phyloP scores from a whole-genome alignment of 2,329 filamentous ascomycete genomes.

The Periconia macrospinosa region DNA sequence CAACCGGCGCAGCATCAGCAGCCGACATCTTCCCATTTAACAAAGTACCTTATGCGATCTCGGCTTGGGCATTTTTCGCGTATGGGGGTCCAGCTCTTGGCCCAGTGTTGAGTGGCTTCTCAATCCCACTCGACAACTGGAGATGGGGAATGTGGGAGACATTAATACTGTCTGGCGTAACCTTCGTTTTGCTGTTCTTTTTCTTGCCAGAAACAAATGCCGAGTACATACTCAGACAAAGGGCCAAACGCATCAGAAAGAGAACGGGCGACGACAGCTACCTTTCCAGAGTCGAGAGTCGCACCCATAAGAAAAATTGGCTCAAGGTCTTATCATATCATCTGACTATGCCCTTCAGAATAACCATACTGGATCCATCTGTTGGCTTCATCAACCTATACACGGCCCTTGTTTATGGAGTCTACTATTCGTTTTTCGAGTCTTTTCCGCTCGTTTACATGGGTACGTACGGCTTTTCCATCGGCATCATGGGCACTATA shows the following conservation, averaged over 20 bases:
- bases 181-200: conserved; percentile 24
- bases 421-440: conserved; percentile 19
- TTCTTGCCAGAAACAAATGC: conserved; percentile 26
- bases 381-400: conserved; percentile 20
- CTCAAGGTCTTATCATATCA: conserved; percentile 1
- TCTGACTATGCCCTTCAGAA: conserved; percentile 45
- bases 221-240: conserved; percentile 24
- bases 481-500: conserved; percentile 8
- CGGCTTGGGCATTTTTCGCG: conserved; percentile 37
- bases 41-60: conserved; percentile 40
- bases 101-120: conserved; percentile 25
- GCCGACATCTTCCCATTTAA: conserved; percentile 31
- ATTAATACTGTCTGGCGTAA: conserved; percentile 22
- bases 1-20: conserved; percentile 26
- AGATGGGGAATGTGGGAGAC: conserved; percentile 29
- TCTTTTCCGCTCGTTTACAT: conserved; percentile 14
- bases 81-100: conserved; percentile 30
- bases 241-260: conserved; percentile 22
- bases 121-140: conserved; percentile 20
- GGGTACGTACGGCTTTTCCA: conserved; percentile 10
- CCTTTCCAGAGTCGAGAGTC: conserved; percentile 16
- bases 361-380: conserved; percentile 45
- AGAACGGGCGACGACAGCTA: conserved; percentile 47
- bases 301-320: conserved; percentile 54
- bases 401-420: conserved; percentile 17